phyloP scores from a whole-genome alignment of 352 stramenopile species.

The Albugo candida region DNA sequence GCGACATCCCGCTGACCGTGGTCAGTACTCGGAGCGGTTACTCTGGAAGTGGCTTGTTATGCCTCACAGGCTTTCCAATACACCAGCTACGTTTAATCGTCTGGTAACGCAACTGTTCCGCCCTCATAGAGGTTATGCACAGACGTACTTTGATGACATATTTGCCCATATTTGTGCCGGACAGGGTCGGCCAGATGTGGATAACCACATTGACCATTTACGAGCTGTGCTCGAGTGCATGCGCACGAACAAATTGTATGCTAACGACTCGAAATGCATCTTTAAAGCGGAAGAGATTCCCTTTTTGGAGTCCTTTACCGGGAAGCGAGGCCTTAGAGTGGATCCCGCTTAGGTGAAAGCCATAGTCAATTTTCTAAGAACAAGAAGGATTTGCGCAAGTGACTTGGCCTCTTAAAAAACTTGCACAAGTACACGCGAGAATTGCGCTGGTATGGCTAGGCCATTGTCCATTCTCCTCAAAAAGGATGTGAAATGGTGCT shows the following conservation, averaged over 20 bases:
- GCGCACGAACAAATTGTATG: constrained; percentile 10
- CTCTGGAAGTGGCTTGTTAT: neutral
- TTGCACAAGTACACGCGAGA: constrained; percentile 10
- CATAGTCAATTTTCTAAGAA: constrained; percentile 1
- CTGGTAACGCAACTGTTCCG: constrained; percentile 11
- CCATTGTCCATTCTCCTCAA: constrained; percentile 3
- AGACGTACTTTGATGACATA: constrained; percentile 16
- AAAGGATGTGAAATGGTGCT: neutral
- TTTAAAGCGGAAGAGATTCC: constrained; percentile 12
- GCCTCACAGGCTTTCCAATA: constrained; percentile 11
- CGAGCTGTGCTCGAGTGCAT: constrained; percentile 9
- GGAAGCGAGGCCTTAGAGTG: neutral
- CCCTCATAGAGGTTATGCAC: constrained; percentile 4
- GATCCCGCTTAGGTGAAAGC: constrained; percentile 6
- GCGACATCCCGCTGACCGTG: neutral
- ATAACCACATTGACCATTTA: constrained; percentile 11
- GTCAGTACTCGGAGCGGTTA: neutral
- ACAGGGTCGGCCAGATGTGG: constrained; percentile 1
- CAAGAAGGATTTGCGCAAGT: constrained; percentile 5
- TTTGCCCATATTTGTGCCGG: constrained; percentile 10
- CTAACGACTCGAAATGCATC: constrained; percentile 13
- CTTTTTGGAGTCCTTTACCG: constrained; percentile 11
- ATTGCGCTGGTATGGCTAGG: constrained; percentile 3
- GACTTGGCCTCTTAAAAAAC: constrained; percentile 9
- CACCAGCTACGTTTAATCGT: constrained; percentile 18